phyloP scores from a whole-genome alignment of 1,284 basidiomycete species.

The Heterobasidion annosum region DNA sequence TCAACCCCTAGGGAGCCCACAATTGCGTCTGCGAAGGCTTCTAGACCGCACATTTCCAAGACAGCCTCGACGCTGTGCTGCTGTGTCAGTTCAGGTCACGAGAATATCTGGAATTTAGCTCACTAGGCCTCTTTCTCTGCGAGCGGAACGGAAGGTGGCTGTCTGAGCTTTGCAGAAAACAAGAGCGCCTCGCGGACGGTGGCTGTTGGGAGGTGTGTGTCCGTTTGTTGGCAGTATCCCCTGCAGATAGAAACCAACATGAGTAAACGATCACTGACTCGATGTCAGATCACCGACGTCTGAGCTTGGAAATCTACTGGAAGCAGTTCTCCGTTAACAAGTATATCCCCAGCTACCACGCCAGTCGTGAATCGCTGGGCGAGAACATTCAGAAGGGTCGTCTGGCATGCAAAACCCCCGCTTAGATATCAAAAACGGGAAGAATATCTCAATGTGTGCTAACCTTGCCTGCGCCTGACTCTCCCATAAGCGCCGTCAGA shows the following conservation, averaged over 20 bases:
- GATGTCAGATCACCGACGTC: conserved; percentile 26
- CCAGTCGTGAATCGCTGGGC: conserved; percentile 74
- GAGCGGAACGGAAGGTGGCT: conserved; percentile 56
- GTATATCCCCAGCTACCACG: conserved; percentile 69
- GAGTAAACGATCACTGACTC: neutral
- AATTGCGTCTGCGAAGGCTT: conserved; percentile 62
- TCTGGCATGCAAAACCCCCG: conserved; percentile 32
- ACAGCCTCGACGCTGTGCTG: conserved; percentile 63
- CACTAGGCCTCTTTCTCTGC: conserved; percentile 76
- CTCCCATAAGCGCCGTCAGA: conserved; percentile 72
- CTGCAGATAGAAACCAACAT: conserved; percentile 15
- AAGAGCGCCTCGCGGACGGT: conserved; percentile 80
- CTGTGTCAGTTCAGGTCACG: neutral
- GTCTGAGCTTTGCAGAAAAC: conserved; percentile 79
- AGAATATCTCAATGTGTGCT: conserved; percentile 16
- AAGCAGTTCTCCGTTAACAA: conserved; percentile 69
- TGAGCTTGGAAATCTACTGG: conserved; percentile 71
- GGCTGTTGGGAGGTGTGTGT: conserved; percentile 58
- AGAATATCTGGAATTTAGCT: conserved; percentile 9
- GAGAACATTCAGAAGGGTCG: conserved; percentile 76
- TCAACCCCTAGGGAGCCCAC: conserved; percentile 74
- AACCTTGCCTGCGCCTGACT: conserved; percentile 73
- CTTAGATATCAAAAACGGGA: conserved; percentile 15
- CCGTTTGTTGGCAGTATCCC: conserved; percentile 78
- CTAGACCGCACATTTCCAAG: conserved; percentile 71